Evolutionary conservation across 75 land plant genomes (phyloP).

Genomic region (Picea glauca): DNA sequence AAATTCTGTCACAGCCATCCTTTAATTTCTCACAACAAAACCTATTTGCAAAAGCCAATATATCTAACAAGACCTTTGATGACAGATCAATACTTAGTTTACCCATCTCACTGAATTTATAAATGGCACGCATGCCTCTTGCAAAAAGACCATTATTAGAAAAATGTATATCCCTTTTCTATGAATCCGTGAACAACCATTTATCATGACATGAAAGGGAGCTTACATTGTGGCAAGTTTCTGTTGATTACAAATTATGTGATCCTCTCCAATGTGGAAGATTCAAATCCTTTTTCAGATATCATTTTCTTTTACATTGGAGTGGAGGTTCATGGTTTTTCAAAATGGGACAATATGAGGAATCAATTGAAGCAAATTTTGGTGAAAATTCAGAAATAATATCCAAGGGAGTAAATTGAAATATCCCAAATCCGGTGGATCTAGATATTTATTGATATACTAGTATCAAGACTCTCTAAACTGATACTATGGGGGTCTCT

Average conservation of each 20-base stretch:
- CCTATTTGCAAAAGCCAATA: constrained; percentile 85
- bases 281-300: too few species aligned
- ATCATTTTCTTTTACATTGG: too few species aligned
- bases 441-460: too few species aligned
- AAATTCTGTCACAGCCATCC: constrained; percentile 76
- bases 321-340: neutral
- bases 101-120: constrained; percentile 67
- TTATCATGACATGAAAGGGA: constrained; percentile 93
- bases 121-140: constrained; percentile 66
- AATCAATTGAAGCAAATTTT: constrained; percentile 17
- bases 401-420: constrained; percentile 56
- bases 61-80: constrained; percentile 68
- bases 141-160: constrained; percentile 80
- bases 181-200: constrained; percentile 82
- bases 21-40: constrained; percentile 92
- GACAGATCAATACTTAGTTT: constrained; percentile 41
- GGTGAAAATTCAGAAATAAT: constrained; percentile 43
- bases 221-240: constrained; percentile 68
- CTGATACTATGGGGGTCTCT: too few species aligned
- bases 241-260: constrained; percentile 71
- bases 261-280: constrained; percentile 59
- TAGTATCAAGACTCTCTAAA: too few species aligned
- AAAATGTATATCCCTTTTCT: constrained; percentile 59
- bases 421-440: too few species aligned
- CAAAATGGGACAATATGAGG: neutral